phyloP scores from a whole-genome alignment of 1,284 basidiomycete genomes.

The Amylostereum areolatum region DNA sequence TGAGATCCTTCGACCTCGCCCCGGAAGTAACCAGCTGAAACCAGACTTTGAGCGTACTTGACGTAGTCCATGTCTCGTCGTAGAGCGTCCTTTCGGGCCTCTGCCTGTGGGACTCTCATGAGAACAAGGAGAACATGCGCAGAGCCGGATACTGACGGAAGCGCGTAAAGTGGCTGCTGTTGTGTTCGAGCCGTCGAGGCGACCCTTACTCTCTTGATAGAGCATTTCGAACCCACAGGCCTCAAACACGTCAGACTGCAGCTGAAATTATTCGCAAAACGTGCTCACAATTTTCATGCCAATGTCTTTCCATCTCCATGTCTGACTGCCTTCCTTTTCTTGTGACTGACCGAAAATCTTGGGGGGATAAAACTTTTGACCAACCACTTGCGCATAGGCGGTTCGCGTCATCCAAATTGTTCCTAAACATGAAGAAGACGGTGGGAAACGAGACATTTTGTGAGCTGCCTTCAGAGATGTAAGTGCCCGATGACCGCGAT shows the following conservation, averaged over 20 bases:
- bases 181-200: slow-evolving; percentile 29
- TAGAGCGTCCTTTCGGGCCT: slow-evolving; percentile 63
- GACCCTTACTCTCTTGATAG: slow-evolving; percentile 73
- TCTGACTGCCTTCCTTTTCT: slow-evolving; percentile 52
- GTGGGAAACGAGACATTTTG: slow-evolving; percentile 84
- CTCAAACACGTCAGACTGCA: slow-evolving; percentile 28
- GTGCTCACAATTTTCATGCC: slow-evolving; percentile 83
- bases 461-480: slow-evolving; percentile 60
- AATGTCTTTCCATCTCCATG: slow-evolving; percentile 74
- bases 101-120: slow-evolving; percentile 30
- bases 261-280: neutral
- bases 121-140: neutral
- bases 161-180: slow-evolving; percentile 33
- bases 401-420: slow-evolving; percentile 78
- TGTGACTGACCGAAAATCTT: slow-evolving; percentile 80
- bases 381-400: slow-evolving; percentile 87
- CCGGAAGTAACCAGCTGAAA: slow-evolving; percentile 67
- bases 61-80: slow-evolving; percentile 57
- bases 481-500: neutral
- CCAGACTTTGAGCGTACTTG: slow-evolving; percentile 63
- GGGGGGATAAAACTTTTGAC: slow-evolving; percentile 90
- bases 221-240: slow-evolving; percentile 94
- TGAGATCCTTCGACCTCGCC: slow-evolving; percentile 71
- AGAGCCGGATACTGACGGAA: slow-evolving; percentile 35
- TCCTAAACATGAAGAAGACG: slow-evolving; percentile 53